These are phyloP conservation scores for Polytrichum commune DNA, from an alignment of 225 moss, liverwort and hornwort genomes.

Conservation along the genomic window DNA sequence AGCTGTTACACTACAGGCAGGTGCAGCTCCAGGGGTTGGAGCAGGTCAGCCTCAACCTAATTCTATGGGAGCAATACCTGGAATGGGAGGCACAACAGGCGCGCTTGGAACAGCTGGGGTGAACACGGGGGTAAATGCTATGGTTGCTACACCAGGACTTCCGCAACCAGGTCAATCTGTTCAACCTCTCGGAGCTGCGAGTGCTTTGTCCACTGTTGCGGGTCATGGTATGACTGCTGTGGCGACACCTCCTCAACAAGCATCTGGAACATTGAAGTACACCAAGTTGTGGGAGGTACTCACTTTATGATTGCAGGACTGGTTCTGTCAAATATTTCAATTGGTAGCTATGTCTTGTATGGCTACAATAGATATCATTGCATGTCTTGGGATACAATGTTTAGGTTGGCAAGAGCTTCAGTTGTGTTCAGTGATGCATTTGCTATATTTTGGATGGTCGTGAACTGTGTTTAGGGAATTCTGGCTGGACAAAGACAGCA, in stretches of 20 bases:
- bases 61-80: constrained; percentile 43
- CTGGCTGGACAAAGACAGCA: constrained; percentile 91
- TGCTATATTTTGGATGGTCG: background rate
- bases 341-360: too few relatives aligned
- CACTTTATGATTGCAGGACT: constrained; percentile 6
- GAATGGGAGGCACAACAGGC: constrained; percentile 41
- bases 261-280: constrained; percentile 61
- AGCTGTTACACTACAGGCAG: constrained; percentile 47
- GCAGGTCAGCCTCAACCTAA: constrained; percentile 55
- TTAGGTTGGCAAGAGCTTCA: too few relatives aligned
- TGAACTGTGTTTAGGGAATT: constrained; percentile 54
- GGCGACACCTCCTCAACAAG: constrained; percentile 65
- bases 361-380: too few relatives aligned
- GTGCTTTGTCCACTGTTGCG: constrained; percentile 23
- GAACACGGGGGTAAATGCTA: constrained; percentile 52
- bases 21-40: constrained; percentile 44
- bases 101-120: constrained; percentile 47
- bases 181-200: constrained; percentile 45
- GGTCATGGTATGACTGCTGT: constrained; percentile 31
- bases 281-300: constrained; percentile 91
- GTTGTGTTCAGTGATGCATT: background rate
- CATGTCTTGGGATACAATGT: too few relatives aligned
- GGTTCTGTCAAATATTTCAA: too few relatives aligned
- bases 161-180: constrained; percentile 62
- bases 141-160: constrained; percentile 65